Evolutionary conservation across 2,329 filamentous ascomycete species (phyloP), one percentile per base, ranked within the genome.

Genomic region (Curvularia sp.): DNA sequence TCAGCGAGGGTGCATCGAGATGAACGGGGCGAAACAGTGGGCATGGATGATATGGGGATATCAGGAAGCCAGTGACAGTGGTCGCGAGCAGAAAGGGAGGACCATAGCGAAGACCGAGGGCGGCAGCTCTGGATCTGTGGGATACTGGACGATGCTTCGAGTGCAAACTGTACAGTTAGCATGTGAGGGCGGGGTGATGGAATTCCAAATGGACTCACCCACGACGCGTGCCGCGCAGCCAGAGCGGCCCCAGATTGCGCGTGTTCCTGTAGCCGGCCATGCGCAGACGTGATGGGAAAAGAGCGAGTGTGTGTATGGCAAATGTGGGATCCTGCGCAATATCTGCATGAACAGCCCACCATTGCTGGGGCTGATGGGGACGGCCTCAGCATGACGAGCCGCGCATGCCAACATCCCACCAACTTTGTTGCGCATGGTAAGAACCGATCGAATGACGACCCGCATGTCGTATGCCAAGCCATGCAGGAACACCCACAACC

Each of bases 1-100:
- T 67, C 46, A 68, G 70, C 3, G 71, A 61, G 13, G 73, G 70
- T 41, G 73, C 64, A 61, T 77, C 74, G 32, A 69, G 64, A 19
- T 67, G 68, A 15, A 72, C 65, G 27, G 71, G 66, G 8, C 64
- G 68, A 2, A 65, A 27, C 46, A 66, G 56, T 15, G 67, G 59
- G 39, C 46, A 60, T 51, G 58, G 61, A 7, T 64, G 58, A 19
- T 55, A 49, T 2, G 65, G 53, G 7, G 66, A 64, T n/a, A 59
- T 52, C 25, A 71, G 49, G 36, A 66, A 67, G 57, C 64, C 65
- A 19, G 61, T 64, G n/a, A 72, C 64, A 32, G 65, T 59, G 3
- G 65, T 63, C 2, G 71, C 66, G 21, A 73, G 47, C 23, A 75
- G 64, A 45, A 68, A 59, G 3, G 73, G 69, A 28, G 72, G 67